Base-by-base conservation (phyloP, 805 yeast genomes). In the Grigorovia yakushimaensis region DNA sequence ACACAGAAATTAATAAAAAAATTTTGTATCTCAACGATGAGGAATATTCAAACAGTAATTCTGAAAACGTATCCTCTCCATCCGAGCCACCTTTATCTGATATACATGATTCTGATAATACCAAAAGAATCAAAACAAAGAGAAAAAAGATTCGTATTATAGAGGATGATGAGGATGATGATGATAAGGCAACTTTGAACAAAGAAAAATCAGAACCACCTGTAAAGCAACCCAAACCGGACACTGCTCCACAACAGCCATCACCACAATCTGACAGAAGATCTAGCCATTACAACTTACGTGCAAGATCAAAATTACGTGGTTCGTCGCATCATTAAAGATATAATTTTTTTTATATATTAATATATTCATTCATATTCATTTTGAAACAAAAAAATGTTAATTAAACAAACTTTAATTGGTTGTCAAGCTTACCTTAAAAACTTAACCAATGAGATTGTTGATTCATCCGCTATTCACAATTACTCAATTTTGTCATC, bases 301-400 rank as follows among this genome's bases (percentile, higher is more conserved):
- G 67, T 17, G 62, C 65, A 6, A 60, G 57, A 51, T 62, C 67
- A 5, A 61, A 62, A 46, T 49, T 61, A 13, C 58, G 59, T 42
- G 42, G 46, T 4, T 51, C 56, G 5, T 37, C 42, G 27, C 39
- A 48, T n/a, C 37, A 46, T 7, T 39, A 39, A 20, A 18, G 15
- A 8, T 21, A 10, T 13, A 8, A 7, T 9, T 38, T 13, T 38
- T 20, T 33, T 17, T n/a, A 35, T 36, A 40, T 23, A 35, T 39
- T 21, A 44, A 38, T 21, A 40, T 23, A 22, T 19, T 11, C 10
- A 21, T 39, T 11, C 24, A 30, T 30, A 33, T 33, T 33, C 37
- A 33, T 15, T 11, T 6, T 7, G 15, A n/a, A 33, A 33, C 6
- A 7, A 15, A 33, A 7, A 13, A 33, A 2, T 2, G 7, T 13